Percentiles rank a stretch among this genome's conserved stretches.
These are phyloP conservation scores for Nowakowskiella sp. DNA, from an alignment of 192 early-diverging fungal species.

Conservation along the genomic window DNA sequence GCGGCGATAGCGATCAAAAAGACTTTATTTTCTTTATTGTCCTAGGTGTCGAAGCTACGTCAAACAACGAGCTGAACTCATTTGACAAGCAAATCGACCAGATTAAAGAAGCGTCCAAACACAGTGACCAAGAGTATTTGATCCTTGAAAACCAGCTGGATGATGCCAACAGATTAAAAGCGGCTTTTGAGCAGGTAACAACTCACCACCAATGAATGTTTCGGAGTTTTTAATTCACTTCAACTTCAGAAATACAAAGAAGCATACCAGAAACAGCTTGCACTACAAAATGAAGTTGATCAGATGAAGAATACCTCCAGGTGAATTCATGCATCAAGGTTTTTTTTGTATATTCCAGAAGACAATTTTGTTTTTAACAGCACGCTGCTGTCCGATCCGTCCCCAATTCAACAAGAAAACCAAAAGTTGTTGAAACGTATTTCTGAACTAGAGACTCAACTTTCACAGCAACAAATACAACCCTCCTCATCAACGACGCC, in stretches of 20 bases:
- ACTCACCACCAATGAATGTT: background rate
- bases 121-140: constrained; percentile 20
- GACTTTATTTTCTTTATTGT: constrained; percentile 6
- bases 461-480: constrained; percentile 13
- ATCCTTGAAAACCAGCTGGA: constrained; percentile 53
- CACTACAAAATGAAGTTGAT: constrained; percentile 39
- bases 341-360: too few species aligned
- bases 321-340: too few species aligned
- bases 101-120: constrained; percentile 54
- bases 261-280: constrained; percentile 42
- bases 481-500: constrained; percentile 5
- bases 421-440: constrained; percentile 6
- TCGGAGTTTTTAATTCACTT: background rate
- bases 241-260: constrained; percentile 38
- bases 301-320: too few species aligned
- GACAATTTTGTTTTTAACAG: constrained; percentile 11
- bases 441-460: background rate
- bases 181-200: constrained; percentile 45
- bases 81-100: constrained; percentile 41
- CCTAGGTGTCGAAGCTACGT: background rate
- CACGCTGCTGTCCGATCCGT: constrained; percentile 13
- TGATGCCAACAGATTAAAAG: constrained; percentile 50
- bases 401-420: too few species aligned
- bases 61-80: background rate
- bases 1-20: background rate